A percentile compares a stretch with the other conserved stretches of the same genome.
These are phyloP conservation scores for Kandelia obovata DNA, from an alignment of 345 rosid species.

Conservation along the genomic window DNA sequence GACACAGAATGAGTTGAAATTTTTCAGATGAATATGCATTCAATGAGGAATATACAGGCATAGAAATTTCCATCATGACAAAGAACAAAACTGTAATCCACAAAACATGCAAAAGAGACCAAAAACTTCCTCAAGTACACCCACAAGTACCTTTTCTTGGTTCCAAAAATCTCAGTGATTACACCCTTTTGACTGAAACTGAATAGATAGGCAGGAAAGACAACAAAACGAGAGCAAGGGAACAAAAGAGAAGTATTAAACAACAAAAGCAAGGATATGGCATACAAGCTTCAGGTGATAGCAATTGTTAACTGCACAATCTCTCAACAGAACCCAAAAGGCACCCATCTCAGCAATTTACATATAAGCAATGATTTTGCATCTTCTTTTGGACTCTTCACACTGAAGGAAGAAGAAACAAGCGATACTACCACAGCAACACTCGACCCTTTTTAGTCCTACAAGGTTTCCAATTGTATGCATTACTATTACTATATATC, in stretches of 20 bases:
- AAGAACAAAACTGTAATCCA: background rate
- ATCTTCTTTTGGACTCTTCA: background rate
- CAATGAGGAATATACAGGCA: background rate
- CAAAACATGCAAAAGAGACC: conserved; percentile 6
- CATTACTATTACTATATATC: conserved; percentile 7
- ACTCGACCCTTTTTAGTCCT: conserved; percentile 20
- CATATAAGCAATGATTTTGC: background rate
- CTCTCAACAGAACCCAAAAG: background rate
- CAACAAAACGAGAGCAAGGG: conserved; percentile 14
- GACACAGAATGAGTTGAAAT: background rate
- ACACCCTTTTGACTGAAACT: background rate
- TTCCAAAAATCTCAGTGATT: background rate
- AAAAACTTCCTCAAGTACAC: background rate
- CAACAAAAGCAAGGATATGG: conserved; percentile 9
- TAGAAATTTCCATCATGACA: background rate
- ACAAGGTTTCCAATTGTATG: conserved; percentile 14
- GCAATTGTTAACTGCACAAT: conserved; percentile 29
- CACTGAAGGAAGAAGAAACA: background rate
- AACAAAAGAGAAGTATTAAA: conserved; percentile 15
- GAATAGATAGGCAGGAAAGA: conserved; percentile 17
- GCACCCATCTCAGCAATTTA: conserved; percentile 5
- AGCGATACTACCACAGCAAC: conserved; percentile 5
- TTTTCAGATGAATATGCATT: background rate
- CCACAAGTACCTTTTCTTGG: background rate
- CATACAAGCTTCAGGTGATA: conserved; percentile 23